A percentile compares a stretch with the other conserved stretches of the same genome.
Conservation (phyloP, 129 eudicot species). For the Centaurea solstitialis region DNA sequence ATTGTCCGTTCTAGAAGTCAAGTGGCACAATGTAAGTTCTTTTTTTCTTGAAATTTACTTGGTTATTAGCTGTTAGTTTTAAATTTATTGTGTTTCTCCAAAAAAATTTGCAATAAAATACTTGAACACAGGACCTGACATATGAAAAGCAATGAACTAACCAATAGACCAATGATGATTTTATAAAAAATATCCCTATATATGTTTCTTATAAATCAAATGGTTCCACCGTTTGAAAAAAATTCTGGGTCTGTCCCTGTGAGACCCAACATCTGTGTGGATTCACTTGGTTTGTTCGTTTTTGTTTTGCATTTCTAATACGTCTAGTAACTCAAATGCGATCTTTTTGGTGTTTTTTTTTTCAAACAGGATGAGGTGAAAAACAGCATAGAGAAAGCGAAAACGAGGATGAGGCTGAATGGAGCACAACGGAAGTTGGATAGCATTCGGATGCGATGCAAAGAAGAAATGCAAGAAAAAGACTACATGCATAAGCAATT, state of each 20-base stretch:
- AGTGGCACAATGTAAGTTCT: slow-evolving; percentile 52
- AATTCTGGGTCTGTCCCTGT: too few species aligned
- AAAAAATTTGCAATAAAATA: too few species aligned
- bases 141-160: too few species aligned
- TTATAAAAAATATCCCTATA: too few species aligned
- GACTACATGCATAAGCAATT: slow-evolving; percentile 65
- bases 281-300: neutral
- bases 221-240: too few species aligned
- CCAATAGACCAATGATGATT: too few species aligned
- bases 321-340: neutral
- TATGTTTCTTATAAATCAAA: too few species aligned
- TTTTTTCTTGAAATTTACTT: neutral
- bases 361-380: slow-evolving; percentile 42
- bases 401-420: slow-evolving; percentile 74
- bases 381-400: slow-evolving; percentile 44
- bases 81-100: too few species aligned
- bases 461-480: slow-evolving; percentile 58
- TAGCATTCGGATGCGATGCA: slow-evolving; percentile 53
- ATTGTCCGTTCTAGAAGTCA: slow-evolving; percentile 47
- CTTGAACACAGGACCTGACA: too few species aligned
- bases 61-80: too few species aligned
- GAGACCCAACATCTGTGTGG: neutral
- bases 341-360: neutral
- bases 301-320: neutral
- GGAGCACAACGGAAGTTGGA: slow-evolving; percentile 70